phyloP scores from a whole-genome alignment of 2,329 filamentous ascomycete genomes.

The Pyrenophora tritici-repentis region DNA sequence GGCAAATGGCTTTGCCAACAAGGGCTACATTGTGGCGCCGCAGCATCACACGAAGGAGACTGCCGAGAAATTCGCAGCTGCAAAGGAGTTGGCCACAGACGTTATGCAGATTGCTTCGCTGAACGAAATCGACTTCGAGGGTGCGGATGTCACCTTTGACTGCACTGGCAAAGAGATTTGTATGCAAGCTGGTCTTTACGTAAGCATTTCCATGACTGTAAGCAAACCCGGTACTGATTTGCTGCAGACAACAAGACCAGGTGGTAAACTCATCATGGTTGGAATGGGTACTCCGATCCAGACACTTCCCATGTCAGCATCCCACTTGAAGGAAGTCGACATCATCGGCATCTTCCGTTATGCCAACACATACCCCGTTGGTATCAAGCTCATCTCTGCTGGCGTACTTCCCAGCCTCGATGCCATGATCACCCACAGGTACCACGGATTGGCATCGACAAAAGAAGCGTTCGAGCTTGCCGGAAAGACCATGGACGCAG shows the following conservation, averaged over 20 bases:
- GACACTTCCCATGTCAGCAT: slow-evolving; percentile 59
- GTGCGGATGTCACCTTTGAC: slow-evolving; percentile 49
- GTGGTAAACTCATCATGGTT: slow-evolving; percentile 60
- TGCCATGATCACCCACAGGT: slow-evolving; percentile 59
- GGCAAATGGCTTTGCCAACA: slow-evolving; percentile 46
- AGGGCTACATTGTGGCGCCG: slow-evolving; percentile 43
- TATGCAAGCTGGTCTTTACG: slow-evolving; percentile 50
- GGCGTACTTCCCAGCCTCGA: slow-evolving; percentile 57
- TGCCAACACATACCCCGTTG: slow-evolving; percentile 60
- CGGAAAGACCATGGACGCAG: slow-evolving; percentile 57
- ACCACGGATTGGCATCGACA: slow-evolving; percentile 53
- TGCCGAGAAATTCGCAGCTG: slow-evolving; percentile 39
- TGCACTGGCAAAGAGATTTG: slow-evolving; percentile 51
- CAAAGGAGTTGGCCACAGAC: slow-evolving; percentile 45
- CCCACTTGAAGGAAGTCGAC: slow-evolving; percentile 62
- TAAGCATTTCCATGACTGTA: slow-evolving; percentile 22
- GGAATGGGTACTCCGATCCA: slow-evolving; percentile 63
- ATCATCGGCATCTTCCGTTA: slow-evolving; percentile 64
- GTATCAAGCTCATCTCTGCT: slow-evolving; percentile 58
- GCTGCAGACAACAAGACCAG: slow-evolving; percentile 50
- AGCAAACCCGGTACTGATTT: slow-evolving; percentile 17
- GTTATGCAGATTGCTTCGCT: slow-evolving; percentile 45
- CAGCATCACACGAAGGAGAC: slow-evolving; percentile 32
- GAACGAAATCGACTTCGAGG: slow-evolving; percentile 46
- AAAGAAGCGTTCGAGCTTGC: slow-evolving; percentile 59